Evolutionary conservation across 1,284 basidiomycete genomes (phyloP).

Genomic region (Austroboletus niveus): DNA sequence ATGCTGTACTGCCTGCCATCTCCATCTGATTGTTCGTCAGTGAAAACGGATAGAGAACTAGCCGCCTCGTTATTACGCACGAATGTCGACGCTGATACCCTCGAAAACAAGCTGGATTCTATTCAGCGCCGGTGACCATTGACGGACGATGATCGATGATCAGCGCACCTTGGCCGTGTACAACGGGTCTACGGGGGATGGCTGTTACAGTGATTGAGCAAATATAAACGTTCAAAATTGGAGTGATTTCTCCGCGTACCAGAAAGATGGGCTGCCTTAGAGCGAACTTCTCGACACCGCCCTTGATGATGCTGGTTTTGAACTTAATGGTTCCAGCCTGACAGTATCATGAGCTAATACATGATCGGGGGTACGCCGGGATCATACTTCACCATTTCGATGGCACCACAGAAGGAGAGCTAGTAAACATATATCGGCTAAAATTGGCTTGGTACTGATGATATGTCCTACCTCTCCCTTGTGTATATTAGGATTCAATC

Average conservation of each 20-base stretch:
- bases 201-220: constrained; percentile 37
- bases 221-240: background rate
- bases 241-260: constrained; percentile 32
- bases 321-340: constrained; percentile 78
- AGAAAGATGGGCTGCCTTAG: constrained; percentile 76
- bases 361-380: background rate
- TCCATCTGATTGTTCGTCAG: constrained; percentile 47
- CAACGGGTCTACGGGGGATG: constrained; percentile 71
- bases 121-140: background rate
- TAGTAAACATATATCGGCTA: constrained; percentile 23
- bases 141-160: background rate
- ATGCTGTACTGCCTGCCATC: constrained; percentile 76
- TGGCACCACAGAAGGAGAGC: constrained; percentile 77
- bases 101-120: constrained; percentile 59
- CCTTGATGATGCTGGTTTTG: constrained; percentile 72
- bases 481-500: constrained; percentile 1
- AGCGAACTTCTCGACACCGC: constrained; percentile 71
- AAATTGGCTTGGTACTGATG: background rate
- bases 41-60: background rate
- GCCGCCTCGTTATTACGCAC: constrained; percentile 35
- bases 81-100: constrained; percentile 70
- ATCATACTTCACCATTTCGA: constrained; percentile 59
- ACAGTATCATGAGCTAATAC: background rate
- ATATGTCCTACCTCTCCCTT: constrained; percentile 50
- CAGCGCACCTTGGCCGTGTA: constrained; percentile 61